A percentile compares a stretch with the other conserved stretches of the same genome.
Evolutionary conservation across 164 flowering plant genomes (phyloP).

Genomic region (Piper betle): DNA sequence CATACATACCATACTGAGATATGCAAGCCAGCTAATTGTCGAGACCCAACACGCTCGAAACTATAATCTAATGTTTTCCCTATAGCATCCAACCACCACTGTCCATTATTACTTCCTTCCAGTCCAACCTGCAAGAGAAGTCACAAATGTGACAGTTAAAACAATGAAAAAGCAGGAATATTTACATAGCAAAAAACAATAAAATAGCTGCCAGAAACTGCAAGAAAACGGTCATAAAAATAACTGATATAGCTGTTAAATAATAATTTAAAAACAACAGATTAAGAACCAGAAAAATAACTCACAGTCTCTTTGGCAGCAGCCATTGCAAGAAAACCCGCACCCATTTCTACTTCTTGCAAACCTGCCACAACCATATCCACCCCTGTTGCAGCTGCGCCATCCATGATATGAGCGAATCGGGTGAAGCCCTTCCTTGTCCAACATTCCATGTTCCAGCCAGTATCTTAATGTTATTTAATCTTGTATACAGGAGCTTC

Average conservation of each 20-base stretch:
- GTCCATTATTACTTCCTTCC: slow-evolving; percentile 82
- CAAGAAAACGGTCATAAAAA: too few species aligned
- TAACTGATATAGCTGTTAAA: too few species aligned
- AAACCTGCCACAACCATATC: slow-evolving; percentile 81
- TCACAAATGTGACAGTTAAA: neutral
- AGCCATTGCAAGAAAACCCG: slow-evolving; percentile 98
- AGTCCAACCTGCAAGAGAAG: slow-evolving; percentile 65
- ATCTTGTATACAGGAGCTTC: slow-evolving; percentile 36
- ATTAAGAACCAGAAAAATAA: slow-evolving; percentile 24
- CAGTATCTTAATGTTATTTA: slow-evolving; percentile 47
- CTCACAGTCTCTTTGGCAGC: slow-evolving; percentile 97
- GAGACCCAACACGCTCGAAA: slow-evolving; percentile 82
- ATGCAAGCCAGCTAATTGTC: slow-evolving; percentile 91
- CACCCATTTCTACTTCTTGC: slow-evolving; percentile 99
- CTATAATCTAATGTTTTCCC: slow-evolving; percentile 64
- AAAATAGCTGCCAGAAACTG: neutral
- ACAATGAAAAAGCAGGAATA: slow-evolving; percentile 1
- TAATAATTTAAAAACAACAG: neutral
- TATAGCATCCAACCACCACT: slow-evolving; percentile 80
- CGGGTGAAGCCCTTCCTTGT: slow-evolving; percentile 77
- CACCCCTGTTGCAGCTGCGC: slow-evolving; percentile 66
- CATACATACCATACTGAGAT: slow-evolving; percentile 75
- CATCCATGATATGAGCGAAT: slow-evolving; percentile 70
- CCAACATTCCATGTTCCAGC: slow-evolving; percentile 98
- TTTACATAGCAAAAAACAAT: neutral